Percentiles rank a stretch among this genome's conserved stretches.
These are phyloP conservation scores for Wickerhamomyces sydowiorum DNA, from an alignment of 805 yeast species.

Conservation along the genomic window DNA sequence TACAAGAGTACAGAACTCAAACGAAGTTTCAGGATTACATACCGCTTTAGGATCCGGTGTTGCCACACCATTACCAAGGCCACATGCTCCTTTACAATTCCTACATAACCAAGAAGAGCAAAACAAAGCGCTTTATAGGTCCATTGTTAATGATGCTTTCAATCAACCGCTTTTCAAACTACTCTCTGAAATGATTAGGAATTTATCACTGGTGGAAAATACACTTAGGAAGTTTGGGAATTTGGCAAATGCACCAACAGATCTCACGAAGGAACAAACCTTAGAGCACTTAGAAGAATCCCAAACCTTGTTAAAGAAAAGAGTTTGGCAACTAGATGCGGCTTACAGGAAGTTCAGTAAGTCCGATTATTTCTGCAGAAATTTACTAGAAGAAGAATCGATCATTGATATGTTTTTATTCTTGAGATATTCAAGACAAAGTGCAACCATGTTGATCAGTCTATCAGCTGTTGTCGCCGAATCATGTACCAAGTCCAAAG, in stretches of 20 bases:
- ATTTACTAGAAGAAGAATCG: constrained; percentile 28
- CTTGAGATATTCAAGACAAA: constrained; percentile 34
- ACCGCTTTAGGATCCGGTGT: constrained; percentile 18
- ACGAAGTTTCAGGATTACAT: neutral
- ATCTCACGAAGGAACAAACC: constrained; percentile 2
- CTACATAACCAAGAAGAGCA: constrained; percentile 3
- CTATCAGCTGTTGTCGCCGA: constrained; percentile 19
- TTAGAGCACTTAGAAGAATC: constrained; percentile 9
- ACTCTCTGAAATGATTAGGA: constrained; percentile 26
- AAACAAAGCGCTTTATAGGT: constrained; percentile 19
- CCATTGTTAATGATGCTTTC: constrained; percentile 28
- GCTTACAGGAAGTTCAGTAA: constrained; percentile 30
- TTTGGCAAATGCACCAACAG: neutral
- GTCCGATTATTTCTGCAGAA: constrained; percentile 29
- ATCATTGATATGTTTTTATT: constrained; percentile 34
- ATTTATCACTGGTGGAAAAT: constrained; percentile 20
- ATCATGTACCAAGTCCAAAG: constrained; percentile 16
- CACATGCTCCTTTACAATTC: neutral
- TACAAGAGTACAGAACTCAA: constrained; percentile 1
- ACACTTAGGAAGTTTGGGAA: constrained; percentile 4
- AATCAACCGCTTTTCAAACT: constrained; percentile 23
- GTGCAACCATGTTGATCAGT: constrained; percentile 30
- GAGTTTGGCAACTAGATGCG: constrained; percentile 27
- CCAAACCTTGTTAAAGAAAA: constrained; percentile 20
- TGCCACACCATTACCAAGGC: constrained; percentile 30